Base-by-base conservation (phyloP, 2,329 filamentous ascomycete species). In the Myriosclerotinia curreyana region DNA sequence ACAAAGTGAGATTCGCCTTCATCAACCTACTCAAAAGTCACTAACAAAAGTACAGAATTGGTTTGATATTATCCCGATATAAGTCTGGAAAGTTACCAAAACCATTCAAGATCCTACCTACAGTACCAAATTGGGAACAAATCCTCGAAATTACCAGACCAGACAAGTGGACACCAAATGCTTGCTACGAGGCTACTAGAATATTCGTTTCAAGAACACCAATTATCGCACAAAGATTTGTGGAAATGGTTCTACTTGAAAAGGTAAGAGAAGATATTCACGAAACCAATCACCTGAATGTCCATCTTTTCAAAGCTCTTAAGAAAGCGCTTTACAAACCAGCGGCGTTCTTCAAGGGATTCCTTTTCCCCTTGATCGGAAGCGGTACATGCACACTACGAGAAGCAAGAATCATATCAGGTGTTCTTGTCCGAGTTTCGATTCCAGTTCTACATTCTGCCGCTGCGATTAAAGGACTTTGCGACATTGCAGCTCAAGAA, bases 81-180 rank as follows among this genome's bases (percentile, higher is more conserved):
- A 96, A 96, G 78, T 94, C 90, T 17, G 95, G 95, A n/a, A 94
- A 94, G 69, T 83, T 99, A 40, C 95, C 95, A 25, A 99, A 99
- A 77, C 94, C 94, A 0, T 96, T 99, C 83, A 98, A 98, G 78
- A 92, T 98, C 69, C 83, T 99, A 11, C 95, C 95, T 2, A 93
- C 92, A 0, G 86, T 98, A 17, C 92, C 92, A 9, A 86, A 95
- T 72, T 98, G 93, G 92, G 91, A 95, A 74, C 90, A 92, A 25
- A 90, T 96, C 46, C 85, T 96, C 70, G 82, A 87, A 68, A 85
- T 96, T 63, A 96, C 92, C n/a, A 84, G 87, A 38, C 93, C 94
- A 5, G 89, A 95, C 76, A 77, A 75, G 62, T 84, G 82, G 82
- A 91, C 91, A 1, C 81, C 91, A 25, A 92, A 96, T 73, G 88